Evolutionary conservation across 805 yeast species (phyloP), one percentile per base, ranked within the genome.

Genomic region (Suhomyces pyralidae): DNA sequence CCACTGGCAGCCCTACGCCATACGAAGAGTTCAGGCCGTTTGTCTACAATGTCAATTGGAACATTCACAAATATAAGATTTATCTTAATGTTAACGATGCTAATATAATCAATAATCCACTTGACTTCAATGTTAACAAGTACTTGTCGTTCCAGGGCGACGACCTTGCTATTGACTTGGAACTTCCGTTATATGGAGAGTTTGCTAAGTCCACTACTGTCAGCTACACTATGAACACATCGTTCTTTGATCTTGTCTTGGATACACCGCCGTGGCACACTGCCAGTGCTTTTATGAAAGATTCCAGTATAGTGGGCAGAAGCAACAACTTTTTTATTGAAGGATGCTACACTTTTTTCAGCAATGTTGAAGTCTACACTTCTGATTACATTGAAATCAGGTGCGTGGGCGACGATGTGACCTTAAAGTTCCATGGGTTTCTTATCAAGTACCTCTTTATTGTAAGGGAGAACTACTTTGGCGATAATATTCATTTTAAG

Each of bases 201-300:
- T 77, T 81, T 38, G 69, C 80, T 36, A 80, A 79, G 48, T 77
- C 79, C 2, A 80, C 82, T 1, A 77, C 80, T 0, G 72, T 86
- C 14, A 70, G 76, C 14, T 89, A 77, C 59, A 66, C 68, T 1
- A 57, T 86, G 2, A 56, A 57, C 2, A 85, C 96, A 0, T 82
- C 88, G 0, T 70, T 69, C 46, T 81, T 90, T 58, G 80, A 84
- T 46, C 61, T 94, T 46, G 71, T 81, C 0, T 65, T 92, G 2
- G 86, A 84, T 52, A 82, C 94, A 0, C 98, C 99, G 0, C 86
- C 93, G 1, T 94, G 98, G 97, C 96, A 90, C 62, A 92, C 98
- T 0, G 72, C 84, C 24, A 81, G 84, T 51, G 85, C 86, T 46
- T 93, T 93, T 58, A 66, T 88, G 71, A 78, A 79, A 46, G 70